phyloP scores from a whole-genome alignment of 192 early-diverging fungal species.

The Coemansia sp. region DNA sequence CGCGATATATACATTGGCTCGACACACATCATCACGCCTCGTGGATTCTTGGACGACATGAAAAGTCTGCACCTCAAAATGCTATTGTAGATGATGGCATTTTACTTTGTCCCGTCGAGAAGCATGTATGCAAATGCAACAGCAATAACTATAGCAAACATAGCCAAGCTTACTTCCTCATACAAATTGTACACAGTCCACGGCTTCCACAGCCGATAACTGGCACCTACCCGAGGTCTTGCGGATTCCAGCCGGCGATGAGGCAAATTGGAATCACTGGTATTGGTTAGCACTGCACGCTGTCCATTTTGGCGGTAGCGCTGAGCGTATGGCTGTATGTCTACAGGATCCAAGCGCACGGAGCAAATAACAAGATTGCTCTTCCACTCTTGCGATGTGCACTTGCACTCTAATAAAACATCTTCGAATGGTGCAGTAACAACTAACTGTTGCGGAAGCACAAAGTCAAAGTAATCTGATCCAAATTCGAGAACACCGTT shows the following conservation, averaged over 20 bases:
- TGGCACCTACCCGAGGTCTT: constrained; percentile 16
- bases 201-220: constrained; percentile 41
- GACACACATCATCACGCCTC: constrained; percentile 55
- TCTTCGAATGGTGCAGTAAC: constrained; percentile 37
- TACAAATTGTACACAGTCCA: constrained; percentile 25
- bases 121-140: constrained; percentile 22
- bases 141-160: constrained; percentile 12
- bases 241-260: constrained; percentile 10
- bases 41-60: constrained; percentile 48
- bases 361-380: constrained; percentile 37
- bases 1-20: constrained; percentile 55
- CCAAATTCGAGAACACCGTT: constrained; percentile 39
- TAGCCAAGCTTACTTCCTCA: constrained; percentile 17
- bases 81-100: neutral
- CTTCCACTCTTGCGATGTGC: constrained; percentile 36
- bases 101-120: constrained; percentile 11
- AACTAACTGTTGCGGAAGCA: constrained; percentile 22
- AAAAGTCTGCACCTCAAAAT: constrained; percentile 42
- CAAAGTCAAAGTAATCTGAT: constrained; percentile 54
- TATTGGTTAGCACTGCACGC: neutral
- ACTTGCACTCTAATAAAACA: constrained; percentile 35
- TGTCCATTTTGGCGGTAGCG: constrained; percentile 7
- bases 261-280: neutral
- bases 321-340: neutral
- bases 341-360: constrained; percentile 36